Conservation (phyloP, 2,329 filamentous ascomycete genomes). For the Thermoascus crustaceus region DNA sequence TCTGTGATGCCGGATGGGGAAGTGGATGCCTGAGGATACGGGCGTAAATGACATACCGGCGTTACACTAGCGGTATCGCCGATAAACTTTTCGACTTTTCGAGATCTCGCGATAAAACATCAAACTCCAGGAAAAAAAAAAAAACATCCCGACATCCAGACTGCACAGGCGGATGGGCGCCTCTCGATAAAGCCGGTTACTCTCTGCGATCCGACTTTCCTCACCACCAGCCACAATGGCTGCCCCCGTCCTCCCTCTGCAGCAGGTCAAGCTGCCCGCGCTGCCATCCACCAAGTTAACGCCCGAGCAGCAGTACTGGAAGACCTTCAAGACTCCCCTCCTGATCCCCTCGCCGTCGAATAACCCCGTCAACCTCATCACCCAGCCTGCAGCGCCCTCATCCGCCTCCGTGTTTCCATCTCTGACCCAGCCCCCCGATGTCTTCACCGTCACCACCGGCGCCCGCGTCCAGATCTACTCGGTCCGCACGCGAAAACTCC, state of each 20-base stretch:
- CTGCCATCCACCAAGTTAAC: conserved; percentile 70
- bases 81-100: no score
- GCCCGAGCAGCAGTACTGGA: conserved; percentile 94
- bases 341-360: conserved; percentile 85
- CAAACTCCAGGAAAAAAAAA: no score
- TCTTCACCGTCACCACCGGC: conserved; percentile 91
- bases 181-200: no score
- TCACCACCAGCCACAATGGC: conserved; percentile 53
- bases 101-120: no score
- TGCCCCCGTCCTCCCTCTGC: conserved; percentile 71
- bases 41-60: no score
- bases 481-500: conserved; percentile 77
- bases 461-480: conserved; percentile 91
- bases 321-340: conserved; percentile 83
- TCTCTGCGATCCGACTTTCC: no score
- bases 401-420: conserved; percentile 34
- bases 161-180: no score
- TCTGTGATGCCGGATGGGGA: no score
- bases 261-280: conserved; percentile 72
- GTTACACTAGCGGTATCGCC: no score
- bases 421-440: conserved; percentile 41
- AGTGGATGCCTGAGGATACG: no score
- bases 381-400: conserved; percentile 51
- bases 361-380: conserved; percentile 85
- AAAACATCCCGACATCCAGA: no score